Evolutionary conservation across 148 eudicot species (phyloP), one percentile per base, ranked within the genome.

Genomic region (Vaccinium myrtillus): DNA sequence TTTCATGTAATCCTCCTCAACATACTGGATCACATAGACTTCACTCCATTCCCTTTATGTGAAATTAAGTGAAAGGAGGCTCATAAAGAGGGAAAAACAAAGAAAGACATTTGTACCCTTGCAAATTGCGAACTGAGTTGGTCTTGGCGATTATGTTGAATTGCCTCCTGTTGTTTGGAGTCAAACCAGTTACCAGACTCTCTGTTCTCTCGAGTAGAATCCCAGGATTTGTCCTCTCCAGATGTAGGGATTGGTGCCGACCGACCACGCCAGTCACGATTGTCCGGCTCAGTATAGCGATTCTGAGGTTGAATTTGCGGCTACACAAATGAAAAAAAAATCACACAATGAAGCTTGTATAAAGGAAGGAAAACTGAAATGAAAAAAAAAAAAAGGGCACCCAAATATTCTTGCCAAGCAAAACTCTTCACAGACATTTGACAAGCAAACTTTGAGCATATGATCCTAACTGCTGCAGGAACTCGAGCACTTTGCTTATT

Each of bases 231-330:
- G 90, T 93, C 98, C 83, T 94, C 98, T 9, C 86, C 87, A 48
- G 95, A 88, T 21, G 90, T 36, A 65, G 93, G 39, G 36, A 85
- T 61, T 80, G 83, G 98, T 18, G 92, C 85, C 81, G 98, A 81
- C 46, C 98, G 93, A 76, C 87, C 93, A 84, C 98, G 98, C 98
- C 98, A 96, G 84, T 94, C 96, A 83, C 98, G 95, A 79, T 84
- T 91, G 88, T 94, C 98, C 55, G 93, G 93, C 82, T 96, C 98
- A 77, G 98, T 75, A 83, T 96, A 92, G 50, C 98, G 96, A 82
- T 36, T 84, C 88, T 84, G 92, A 48, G 92, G 76, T 80, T 92
- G 95, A 87, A 59, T 86, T 75, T 87, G 87, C 51, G 80, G 82
- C 94, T 94, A 83, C 74, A 84, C n/a, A 80, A 87, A 85, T 3